A percentile compares a stretch with the other conserved stretches of the same genome.
Conservation (phyloP, 208 protist genomes). For the Crithidia fasciculata region DNA sequence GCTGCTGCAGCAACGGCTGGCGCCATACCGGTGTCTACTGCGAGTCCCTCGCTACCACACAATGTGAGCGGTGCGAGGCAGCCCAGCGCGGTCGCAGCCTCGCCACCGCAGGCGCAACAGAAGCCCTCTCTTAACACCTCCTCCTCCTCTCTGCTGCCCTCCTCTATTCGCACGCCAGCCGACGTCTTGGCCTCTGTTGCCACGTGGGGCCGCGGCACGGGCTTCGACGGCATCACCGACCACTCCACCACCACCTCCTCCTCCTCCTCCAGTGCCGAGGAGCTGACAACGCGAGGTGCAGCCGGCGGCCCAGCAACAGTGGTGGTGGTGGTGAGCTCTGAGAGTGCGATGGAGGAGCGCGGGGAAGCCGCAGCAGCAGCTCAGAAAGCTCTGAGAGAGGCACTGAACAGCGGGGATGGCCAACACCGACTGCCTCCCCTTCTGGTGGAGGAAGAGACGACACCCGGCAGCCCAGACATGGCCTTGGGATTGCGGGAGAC, state of each 20-base stretch:
- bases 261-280: neutral
- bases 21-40: neutral
- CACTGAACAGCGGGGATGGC: neutral
- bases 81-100: no score
- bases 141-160: slow-evolving; percentile 2
- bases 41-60: no score
- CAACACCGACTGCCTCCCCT: no score
- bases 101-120: neutral
- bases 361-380: neutral
- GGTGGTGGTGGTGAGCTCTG: no score
- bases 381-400: neutral
- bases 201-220: slow-evolving; percentile 31
- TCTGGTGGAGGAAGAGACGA: no score
- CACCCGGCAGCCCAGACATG: neutral
- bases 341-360: neutral
- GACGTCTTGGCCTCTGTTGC: slow-evolving; percentile 32
- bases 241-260: slow-evolving; percentile 5
- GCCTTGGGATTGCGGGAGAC: neutral
- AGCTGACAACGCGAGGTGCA: no score
- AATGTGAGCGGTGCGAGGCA: no score
- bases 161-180: slow-evolving; percentile 25
- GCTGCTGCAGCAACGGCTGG: neutral
- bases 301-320: no score
- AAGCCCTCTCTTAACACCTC: neutral
- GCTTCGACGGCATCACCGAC: slow-evolving; percentile 34